These are phyloP conservation scores for Alternaria postmessia DNA, from an alignment of 2,329 filamentous ascomycete genomes.

Conservation along the genomic window DNA sequence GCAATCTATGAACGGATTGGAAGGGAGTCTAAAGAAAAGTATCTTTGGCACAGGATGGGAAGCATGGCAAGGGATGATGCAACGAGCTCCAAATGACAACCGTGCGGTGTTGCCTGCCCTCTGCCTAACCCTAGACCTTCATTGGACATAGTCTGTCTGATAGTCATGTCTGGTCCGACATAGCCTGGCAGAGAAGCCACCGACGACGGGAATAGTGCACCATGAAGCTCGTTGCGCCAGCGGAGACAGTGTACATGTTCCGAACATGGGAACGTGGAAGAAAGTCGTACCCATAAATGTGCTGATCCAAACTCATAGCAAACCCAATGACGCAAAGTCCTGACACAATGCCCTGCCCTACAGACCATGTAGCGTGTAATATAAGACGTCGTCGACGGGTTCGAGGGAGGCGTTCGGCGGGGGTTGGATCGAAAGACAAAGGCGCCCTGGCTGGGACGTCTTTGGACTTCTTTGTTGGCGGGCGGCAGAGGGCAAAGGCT, in stretches of 20 bases:
- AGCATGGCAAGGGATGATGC: conserved; percentile 27
- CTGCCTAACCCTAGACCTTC: conserved; percentile 38
- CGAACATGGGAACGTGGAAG: conserved; percentile 29
- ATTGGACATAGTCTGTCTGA: conserved; percentile 17
- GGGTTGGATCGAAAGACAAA: conserved; percentile 19
- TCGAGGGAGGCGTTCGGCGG: conserved; percentile 26
- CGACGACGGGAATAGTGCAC: conserved; percentile 16
- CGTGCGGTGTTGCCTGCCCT: conserved; percentile 50
- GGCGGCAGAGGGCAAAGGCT: conserved; percentile 29
- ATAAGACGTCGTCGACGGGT: conserved; percentile 27
- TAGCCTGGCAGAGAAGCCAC: conserved; percentile 37
- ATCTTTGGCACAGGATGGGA: conserved; percentile 11
- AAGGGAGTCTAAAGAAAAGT: conserved; percentile 13
- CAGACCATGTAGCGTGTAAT: conserved; percentile 43
- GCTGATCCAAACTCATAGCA: conserved; percentile 54
- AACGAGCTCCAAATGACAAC: conserved; percentile 37
- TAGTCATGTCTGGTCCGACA: conserved; percentile 23
- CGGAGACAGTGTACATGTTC: background rate
- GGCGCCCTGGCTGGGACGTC: conserved; percentile 33
- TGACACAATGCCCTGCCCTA: conserved; percentile 22
- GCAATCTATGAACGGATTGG: conserved; percentile 17
- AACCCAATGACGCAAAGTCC: conserved; percentile 37
- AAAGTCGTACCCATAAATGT: conserved; percentile 52
- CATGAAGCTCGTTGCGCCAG: conserved; percentile 25
- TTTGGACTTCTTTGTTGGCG: conserved; percentile 27